Base-by-base conservation (phyloP, 768 basidiomycete genomes). In the Kwoniella sp. region DNA sequence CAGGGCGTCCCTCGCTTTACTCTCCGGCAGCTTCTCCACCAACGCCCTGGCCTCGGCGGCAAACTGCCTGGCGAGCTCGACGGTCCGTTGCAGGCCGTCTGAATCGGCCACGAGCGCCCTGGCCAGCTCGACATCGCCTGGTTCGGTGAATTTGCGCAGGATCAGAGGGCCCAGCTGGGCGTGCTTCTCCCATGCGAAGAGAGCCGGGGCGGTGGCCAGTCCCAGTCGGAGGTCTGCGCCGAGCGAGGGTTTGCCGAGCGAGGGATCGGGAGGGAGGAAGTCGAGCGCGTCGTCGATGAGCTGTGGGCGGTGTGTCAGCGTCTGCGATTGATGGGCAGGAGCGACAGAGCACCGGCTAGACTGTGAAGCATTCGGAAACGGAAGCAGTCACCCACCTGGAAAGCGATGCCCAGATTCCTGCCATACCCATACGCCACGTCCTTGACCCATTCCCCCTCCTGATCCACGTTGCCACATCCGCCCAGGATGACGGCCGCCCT, bases 241-340 rank as follows among this genome's bases (percentile, higher is more conserved):
- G 0, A 85, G 84, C 19, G 70, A 70, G 0, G 95, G 95, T 77
- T 98, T 98, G 29, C 93, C 93, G 11, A 98, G 81, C 0, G 85
- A 77, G 0, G 78, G 75, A 5, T 82, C 80, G 10, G 84, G 85
- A 0, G 86, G 83, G 42, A 91, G 87, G 69, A 89, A 98, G 76
- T 98, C 95, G 3, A 99, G 78, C 29, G 91, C 81, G 69, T 99
- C 95, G 70, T 99, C 95, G 41, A 98, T 86, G 9, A 99, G 85
- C 90, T 93, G 64, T 25, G 47, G 40, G 39, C 11, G 14, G 15
- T 19, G 38, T 20, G 50, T 50, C 39, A 57, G 56, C 12, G 40
- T 25, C 5, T 42, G 5, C 26, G 28, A 8, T 32, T 31, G 27
- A 42, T n/a, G 25, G 20, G 8, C 31, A 32, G 15, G 31, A 8